A percentile compares a stretch with the other conserved stretches of the same genome.
These are phyloP conservation scores for Pseudogymnoascus sp. DNA, from an alignment of 2,329 filamentous ascomycete genomes.

Conservation along the genomic window DNA sequence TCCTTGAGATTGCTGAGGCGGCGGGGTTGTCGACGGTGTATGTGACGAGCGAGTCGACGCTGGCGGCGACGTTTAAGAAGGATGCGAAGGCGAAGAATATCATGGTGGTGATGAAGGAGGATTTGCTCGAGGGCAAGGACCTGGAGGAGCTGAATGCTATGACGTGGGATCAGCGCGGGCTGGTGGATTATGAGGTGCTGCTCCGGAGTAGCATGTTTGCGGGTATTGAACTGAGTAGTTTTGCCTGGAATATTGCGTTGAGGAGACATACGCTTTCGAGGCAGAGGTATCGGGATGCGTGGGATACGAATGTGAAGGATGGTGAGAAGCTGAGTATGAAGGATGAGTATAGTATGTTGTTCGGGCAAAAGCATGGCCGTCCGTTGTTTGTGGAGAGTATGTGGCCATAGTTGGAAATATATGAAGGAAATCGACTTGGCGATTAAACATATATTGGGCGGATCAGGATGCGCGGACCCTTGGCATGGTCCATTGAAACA, in stretches of 20 bases:
- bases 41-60: conserved; percentile 33
- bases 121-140: conserved; percentile 32
- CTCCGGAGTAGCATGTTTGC: conserved; percentile 33
- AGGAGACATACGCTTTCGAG: conserved; percentile 20
- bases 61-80: conserved; percentile 29
- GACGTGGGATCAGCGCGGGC: conserved; percentile 36
- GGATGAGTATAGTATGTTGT: background rate
- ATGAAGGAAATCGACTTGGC: no score
- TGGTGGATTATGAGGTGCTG: conserved; percentile 41
- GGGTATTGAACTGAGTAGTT: conserved; percentile 35
- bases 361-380: background rate
- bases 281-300: background rate
- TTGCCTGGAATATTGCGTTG: conserved; percentile 38
- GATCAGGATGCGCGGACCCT: no score
- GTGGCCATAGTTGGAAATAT: no score
- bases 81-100: conserved; percentile 29
- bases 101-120: conserved; percentile 35
- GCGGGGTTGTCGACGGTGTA: conserved; percentile 29
- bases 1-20: conserved; percentile 26
- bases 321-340: background rate
- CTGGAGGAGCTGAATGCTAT: conserved; percentile 26
- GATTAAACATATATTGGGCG: no score
- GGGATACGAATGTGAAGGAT: background rate
- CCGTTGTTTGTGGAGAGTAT: background rate
- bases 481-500: no score